phyloP scores from a whole-genome alignment of 345 rosid species.

The Euphorbia lathyris region DNA sequence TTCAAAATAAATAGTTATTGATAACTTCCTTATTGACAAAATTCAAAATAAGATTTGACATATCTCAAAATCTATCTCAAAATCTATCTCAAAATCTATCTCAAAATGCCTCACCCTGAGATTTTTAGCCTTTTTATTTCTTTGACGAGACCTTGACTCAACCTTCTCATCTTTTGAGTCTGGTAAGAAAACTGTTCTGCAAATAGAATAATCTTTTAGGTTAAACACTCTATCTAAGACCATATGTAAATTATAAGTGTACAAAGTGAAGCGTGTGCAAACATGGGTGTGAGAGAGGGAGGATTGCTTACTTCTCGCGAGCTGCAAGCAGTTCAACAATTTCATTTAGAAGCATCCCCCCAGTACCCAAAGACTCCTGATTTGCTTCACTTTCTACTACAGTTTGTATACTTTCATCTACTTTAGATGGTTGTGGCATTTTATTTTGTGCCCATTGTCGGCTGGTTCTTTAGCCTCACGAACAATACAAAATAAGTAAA shows the following conservation, averaged over 20 bases:
- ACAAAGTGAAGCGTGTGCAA: not conserved
- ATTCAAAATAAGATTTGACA: too few relatives aligned
- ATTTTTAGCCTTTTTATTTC: slow-evolving; percentile 60
- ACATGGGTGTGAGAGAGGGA: not conserved
- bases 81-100: too few relatives aligned
- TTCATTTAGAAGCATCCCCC: slow-evolving; percentile 75
- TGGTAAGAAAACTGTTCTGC: slow-evolving; percentile 56
- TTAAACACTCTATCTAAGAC: slow-evolving; percentile 3
- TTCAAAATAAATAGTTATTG: too few relatives aligned
- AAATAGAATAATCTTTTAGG: slow-evolving; percentile 5
- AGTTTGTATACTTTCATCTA: slow-evolving; percentile 27
- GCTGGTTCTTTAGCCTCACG: slow-evolving; percentile 75
- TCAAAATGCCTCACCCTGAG: slow-evolving; percentile 47
- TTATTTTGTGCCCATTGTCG: slow-evolving; percentile 60
- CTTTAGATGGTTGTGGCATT: slow-evolving; percentile 42
- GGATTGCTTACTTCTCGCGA: slow-evolving; percentile 59
- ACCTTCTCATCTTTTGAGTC: slow-evolving; percentile 60
- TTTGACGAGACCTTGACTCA: slow-evolving; percentile 27
- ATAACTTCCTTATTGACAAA: too few relatives aligned
- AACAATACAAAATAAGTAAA: slow-evolving; percentile 6
- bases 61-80: too few relatives aligned
- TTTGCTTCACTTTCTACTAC: slow-evolving; percentile 38
- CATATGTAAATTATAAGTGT: not conserved
- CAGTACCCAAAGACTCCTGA: slow-evolving; percentile 32
- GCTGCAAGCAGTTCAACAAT: slow-evolving; percentile 74